Evolutionary conservation across 176 grass and related monocot genomes (phyloP).

Genomic region (Thinopyrum elongatum): DNA sequence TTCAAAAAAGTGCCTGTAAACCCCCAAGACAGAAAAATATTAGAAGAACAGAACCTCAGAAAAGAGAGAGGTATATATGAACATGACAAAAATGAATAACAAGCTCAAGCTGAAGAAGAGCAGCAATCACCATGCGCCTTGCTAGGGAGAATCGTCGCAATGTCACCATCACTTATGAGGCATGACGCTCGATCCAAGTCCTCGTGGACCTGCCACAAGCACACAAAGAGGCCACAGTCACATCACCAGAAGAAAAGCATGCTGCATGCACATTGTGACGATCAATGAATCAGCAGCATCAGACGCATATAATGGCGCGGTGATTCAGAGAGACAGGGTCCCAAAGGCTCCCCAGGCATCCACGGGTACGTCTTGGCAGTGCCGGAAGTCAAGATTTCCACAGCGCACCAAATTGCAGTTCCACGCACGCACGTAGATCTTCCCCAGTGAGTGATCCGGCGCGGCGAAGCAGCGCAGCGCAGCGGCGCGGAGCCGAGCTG

Average conservation of each 20-base stretch:
- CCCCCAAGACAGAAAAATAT: constrained; percentile 3
- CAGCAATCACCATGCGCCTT: constrained; percentile 60
- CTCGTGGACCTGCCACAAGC: constrained; percentile 71
- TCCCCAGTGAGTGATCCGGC: constrained; percentile 21
- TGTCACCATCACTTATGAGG: constrained; percentile 68
- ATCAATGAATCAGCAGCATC: background rate
- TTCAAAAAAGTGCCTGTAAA: constrained; percentile 69
- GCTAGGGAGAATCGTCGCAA: constrained; percentile 64
- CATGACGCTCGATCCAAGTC: constrained; percentile 76
- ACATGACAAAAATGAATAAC: background rate
- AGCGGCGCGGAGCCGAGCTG: background rate
- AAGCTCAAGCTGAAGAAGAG: background rate
- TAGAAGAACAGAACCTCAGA: background rate
- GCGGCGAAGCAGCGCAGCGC: background rate
- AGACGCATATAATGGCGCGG: background rate
- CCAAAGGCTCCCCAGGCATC: background rate
- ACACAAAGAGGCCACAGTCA: constrained; percentile 6
- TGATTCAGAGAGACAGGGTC: background rate
- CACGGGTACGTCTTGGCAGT: background rate
- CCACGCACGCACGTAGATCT: constrained; percentile 33
- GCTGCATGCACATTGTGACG: background rate
- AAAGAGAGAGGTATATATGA: background rate
- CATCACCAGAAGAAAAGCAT: constrained; percentile 23
- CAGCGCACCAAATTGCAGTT: constrained; percentile 16
- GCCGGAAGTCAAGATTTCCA: background rate